Percentiles rank a stretch among this genome's conserved stretches.
These are phyloP conservation scores for Fusarium pininemorale DNA, from an alignment of 2,329 filamentous ascomycete genomes.

Conservation along the genomic window DNA sequence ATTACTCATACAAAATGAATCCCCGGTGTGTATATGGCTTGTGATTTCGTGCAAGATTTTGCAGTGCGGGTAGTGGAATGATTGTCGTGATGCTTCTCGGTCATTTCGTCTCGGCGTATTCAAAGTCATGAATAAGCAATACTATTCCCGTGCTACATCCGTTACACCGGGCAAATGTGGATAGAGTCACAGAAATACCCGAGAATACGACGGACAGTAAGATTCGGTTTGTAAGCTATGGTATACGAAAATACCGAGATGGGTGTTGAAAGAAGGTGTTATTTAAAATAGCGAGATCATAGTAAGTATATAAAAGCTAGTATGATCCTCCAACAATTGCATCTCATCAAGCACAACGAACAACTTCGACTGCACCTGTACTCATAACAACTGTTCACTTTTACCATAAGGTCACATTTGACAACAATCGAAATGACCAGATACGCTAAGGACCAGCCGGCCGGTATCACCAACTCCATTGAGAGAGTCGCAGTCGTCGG, in stretches of 20 bases:
- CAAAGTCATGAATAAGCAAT: accelerated
- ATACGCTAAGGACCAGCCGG: slow-evolving; percentile 40
- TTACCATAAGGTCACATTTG: accelerated
- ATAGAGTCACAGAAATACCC: accelerated
- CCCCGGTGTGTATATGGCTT: accelerated
- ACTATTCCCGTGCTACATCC: background rate
- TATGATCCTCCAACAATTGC: accelerated
- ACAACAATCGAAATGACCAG: background rate
- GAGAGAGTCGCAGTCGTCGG: slow-evolving; percentile 55
- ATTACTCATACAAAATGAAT: accelerated
- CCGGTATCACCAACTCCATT: slow-evolving; percentile 45
- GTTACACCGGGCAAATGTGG: background rate
- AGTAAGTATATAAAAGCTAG: background rate
- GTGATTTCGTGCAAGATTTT: accelerated
- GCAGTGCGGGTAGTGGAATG: accelerated
- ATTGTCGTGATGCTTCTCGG: background rate
- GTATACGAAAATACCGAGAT: background rate
- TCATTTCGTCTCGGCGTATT: background rate
- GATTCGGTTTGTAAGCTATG: background rate
- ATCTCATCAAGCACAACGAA: background rate
- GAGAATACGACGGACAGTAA: accelerated
- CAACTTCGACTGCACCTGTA: accelerated
- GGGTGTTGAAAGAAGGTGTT: accelerated
- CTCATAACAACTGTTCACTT: accelerated
- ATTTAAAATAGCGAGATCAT: accelerated